Conservation (phyloP, 129 eudicot genomes). For the Erigeron canadensis region DNA sequence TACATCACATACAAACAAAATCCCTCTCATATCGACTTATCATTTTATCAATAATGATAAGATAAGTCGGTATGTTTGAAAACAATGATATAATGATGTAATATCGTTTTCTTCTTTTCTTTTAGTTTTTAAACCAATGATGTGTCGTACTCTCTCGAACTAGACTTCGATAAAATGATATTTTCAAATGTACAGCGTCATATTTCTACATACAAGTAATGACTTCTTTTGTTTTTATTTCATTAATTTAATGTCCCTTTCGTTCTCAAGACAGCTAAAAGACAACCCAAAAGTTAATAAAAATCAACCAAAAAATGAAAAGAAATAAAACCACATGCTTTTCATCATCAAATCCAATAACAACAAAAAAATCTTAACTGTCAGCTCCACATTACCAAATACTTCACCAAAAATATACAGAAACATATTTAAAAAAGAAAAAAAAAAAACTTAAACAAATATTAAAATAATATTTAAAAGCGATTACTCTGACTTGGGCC, state of each 20-base stretch:
- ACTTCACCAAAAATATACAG: neutral
- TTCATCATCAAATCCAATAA: slow-evolving; percentile 34
- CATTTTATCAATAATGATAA: too few species aligned
- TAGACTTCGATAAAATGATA: too few species aligned
- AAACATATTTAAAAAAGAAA: neutral
- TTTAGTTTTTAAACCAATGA: too few species aligned
- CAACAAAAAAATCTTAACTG: slow-evolving; percentile 31
- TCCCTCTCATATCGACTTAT: too few species aligned
- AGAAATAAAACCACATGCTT: slow-evolving; percentile 21
- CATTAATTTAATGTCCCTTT: neutral
- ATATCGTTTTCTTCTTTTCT: too few species aligned
- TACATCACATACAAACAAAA: too few species aligned
- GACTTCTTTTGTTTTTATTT: too few species aligned
- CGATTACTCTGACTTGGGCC: slow-evolving; percentile 33
- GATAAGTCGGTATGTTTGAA: too few species aligned
- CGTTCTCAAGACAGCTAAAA: slow-evolving; percentile 22
- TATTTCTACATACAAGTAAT: too few species aligned
- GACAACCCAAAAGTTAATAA: neutral
- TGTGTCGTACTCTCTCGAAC: too few species aligned
- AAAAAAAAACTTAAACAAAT: neutral
- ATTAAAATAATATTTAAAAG: neutral
- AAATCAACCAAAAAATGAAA: neutral
- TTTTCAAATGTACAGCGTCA: too few species aligned
- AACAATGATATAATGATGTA: too few species aligned
- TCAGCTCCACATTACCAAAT: slow-evolving; percentile 17